These are phyloP conservation scores for Tetrapisispora fleetii DNA, from an alignment of 805 yeast species.

Conservation along the genomic window DNA sequence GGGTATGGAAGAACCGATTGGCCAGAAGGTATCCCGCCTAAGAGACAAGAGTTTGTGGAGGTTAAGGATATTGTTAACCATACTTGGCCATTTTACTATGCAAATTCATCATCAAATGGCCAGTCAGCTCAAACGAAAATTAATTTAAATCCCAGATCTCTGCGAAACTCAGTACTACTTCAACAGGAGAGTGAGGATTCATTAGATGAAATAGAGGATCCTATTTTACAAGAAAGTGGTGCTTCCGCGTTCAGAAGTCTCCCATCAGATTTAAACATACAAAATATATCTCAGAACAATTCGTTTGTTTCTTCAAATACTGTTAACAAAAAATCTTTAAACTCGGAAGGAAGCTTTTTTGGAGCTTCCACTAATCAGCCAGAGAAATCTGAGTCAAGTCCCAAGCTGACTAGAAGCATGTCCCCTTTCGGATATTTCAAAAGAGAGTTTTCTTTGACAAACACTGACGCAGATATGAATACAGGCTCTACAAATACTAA, in stretches of 20 bases:
- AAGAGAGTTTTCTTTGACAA: constrained; percentile 13
- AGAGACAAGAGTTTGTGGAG: constrained; percentile 57
- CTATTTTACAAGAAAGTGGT: constrained; percentile 10
- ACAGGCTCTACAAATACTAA: constrained; percentile 6
- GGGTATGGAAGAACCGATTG: constrained; percentile 79
- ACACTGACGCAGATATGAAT: not conserved
- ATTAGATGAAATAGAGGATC: not conserved
- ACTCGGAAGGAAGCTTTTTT: not conserved
- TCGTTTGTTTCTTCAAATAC: not conserved
- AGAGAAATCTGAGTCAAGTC: constrained; percentile 3
- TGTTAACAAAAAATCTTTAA: not conserved
- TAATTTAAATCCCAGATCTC: not conserved
- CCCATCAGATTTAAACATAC: constrained; percentile 1
- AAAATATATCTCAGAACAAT: not conserved
- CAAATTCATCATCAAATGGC: constrained; percentile 7
- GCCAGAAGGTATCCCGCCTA: constrained; percentile 98
- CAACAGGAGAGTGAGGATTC: not conserved
- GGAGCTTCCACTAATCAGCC: not conserved
- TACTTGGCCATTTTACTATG: constrained; percentile 80
- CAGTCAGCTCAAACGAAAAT: constrained; percentile 10
- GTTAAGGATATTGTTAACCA: constrained; percentile 59
- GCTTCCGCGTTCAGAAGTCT: constrained; percentile 13
- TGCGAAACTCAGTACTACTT: not conserved
- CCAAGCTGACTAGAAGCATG: constrained; percentile 10
- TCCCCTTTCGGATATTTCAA: constrained; percentile 25